Percentiles rank a stretch among this genome's conserved stretches.
These are phyloP conservation scores for Aspergillus cavernicola DNA, from an alignment of 495 filamentous ascomycete genomes.

Conservation along the genomic window DNA sequence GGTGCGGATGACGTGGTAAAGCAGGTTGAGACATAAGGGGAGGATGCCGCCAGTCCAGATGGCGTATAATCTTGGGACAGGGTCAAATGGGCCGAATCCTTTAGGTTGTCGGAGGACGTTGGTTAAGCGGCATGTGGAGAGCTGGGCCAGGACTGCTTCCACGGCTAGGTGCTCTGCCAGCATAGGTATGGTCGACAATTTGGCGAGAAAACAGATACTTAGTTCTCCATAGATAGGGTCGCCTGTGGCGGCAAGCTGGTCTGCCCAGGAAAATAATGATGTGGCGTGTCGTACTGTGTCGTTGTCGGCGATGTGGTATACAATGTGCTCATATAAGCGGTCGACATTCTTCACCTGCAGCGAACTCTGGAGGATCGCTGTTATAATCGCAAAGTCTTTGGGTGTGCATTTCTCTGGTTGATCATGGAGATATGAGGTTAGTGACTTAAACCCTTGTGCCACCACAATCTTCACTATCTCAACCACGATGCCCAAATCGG, in stretches of 20 bases:
- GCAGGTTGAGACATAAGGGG: constrained; percentile 84
- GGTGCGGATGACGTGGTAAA: constrained; percentile 72
- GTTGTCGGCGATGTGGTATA: constrained; percentile 59
- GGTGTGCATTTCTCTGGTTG: constrained; percentile 50
- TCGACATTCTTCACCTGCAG: constrained; percentile 58
- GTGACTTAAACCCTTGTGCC: constrained; percentile 72
- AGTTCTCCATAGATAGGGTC: constrained; percentile 96
- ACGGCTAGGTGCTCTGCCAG: constrained; percentile 87
- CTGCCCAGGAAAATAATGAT: constrained; percentile 91
- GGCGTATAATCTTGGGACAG: constrained; percentile 55
- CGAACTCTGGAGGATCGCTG: constrained; percentile 79
- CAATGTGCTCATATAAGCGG: constrained; percentile 54
- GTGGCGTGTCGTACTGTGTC: constrained; percentile 73
- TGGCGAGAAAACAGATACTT: constrained; percentile 79
- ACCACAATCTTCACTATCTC: constrained; percentile 74
- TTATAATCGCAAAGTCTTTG: constrained; percentile 80
- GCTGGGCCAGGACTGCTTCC: constrained; percentile 71
- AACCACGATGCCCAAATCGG: constrained; percentile 52
- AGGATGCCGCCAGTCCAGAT: constrained; percentile 90
- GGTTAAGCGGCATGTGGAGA: constrained; percentile 73
- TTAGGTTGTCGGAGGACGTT: constrained; percentile 64
- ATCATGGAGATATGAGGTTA: constrained; percentile 71
- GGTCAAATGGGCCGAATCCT: constrained; percentile 66
- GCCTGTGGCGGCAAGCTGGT: constrained; percentile 62
- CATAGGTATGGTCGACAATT: constrained; percentile 74